Base-by-base conservation (phyloP, 129 eudicot species). In the Solidago caesia region DNA sequence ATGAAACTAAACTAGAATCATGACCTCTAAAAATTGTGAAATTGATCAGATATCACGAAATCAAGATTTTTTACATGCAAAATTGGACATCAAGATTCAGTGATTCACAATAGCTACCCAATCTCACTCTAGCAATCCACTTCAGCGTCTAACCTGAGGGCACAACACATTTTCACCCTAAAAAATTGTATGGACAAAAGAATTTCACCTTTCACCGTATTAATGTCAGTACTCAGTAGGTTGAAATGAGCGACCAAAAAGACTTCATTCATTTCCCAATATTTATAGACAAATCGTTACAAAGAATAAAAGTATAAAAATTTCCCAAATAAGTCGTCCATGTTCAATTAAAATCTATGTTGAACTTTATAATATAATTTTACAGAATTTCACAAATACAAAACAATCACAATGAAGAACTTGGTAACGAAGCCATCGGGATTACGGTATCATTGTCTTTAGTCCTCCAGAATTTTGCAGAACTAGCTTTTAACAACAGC, bases 381-480 rank as follows among this genome's bases (percentile, higher is more conserved):
- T 2, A 43, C 25, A 57, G 16, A 64, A 45, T 57, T 57, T 70
- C 52, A 67, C 51, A 79, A 72, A 58, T 65, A 43, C 74, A 53
- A 61, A 72, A 43, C n/a, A 42, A 48, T 91, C 85, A 91, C 6
- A 87, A 73, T 68, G 96, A 81, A 75, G 85, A 75, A 76, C 58
- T 83, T 2, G 96, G 93, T 67, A 94, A 85, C 4, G 98, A 91
- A 76, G 91, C 96, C 98, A 90, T 94, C 7, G 79, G 77, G 69
- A 93, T 86, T 14, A 85, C 84, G 33, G 81, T 88, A 77, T 80
- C 84, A 12, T 53, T 66, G 11, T 79, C 83, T 59, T 67, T 65
- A 16, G 63, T 29, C 41, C 70, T 81, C 77, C 79, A 80, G 4
- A 84, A 70, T 56, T 55, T 90, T n/a, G 76, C 84, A 27, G 84